Conservation (phyloP, 768 basidiomycete genomes). For the Macrocybe gigantea region DNA sequence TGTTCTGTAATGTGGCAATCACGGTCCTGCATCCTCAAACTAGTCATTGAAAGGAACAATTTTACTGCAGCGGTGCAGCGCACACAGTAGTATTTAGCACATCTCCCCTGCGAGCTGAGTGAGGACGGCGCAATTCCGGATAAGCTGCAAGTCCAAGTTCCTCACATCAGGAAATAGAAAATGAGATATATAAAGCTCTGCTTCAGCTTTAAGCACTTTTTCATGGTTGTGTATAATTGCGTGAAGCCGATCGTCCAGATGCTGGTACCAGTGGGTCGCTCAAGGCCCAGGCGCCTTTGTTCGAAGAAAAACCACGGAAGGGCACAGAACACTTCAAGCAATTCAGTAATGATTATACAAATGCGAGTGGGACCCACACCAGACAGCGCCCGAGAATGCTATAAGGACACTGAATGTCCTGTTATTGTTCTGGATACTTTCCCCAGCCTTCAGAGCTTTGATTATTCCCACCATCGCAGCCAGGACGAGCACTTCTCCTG, state of each 20-base stretch:
- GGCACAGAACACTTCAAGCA: constrained; percentile 49
- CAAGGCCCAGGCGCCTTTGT: constrained; percentile 60
- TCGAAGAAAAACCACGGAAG: constrained; percentile 72
- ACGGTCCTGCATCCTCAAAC: constrained; percentile 44
- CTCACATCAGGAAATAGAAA: constrained; percentile 73
- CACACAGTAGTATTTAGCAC: constrained; percentile 74
- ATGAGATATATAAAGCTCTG: constrained; percentile 72
- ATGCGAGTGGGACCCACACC: constrained; percentile 40
- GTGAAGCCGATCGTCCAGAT: constrained; percentile 62
- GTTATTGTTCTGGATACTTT: constrained; percentile 67
- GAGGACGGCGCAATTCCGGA: not conserved
- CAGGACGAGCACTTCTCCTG: constrained; percentile 65
- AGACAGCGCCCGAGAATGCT: constrained; percentile 73
- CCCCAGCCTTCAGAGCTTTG: constrained; percentile 54
- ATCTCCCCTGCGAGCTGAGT: constrained; percentile 49
- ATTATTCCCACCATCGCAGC: constrained; percentile 73
- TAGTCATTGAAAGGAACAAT: not conserved
- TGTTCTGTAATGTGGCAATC: constrained; percentile 66
- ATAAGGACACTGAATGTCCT: constrained; percentile 72
- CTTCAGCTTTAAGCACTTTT: constrained; percentile 61
- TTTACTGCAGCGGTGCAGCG: constrained; percentile 11
- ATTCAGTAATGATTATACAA: not conserved
- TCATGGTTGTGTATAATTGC: constrained; percentile 56
- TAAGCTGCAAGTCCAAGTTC: constrained; percentile 1
- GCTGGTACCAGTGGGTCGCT: constrained; percentile 47